phyloP scores from a whole-genome alignment of 192 early-diverging fungal species.

The Rhizophagus sp. region DNA sequence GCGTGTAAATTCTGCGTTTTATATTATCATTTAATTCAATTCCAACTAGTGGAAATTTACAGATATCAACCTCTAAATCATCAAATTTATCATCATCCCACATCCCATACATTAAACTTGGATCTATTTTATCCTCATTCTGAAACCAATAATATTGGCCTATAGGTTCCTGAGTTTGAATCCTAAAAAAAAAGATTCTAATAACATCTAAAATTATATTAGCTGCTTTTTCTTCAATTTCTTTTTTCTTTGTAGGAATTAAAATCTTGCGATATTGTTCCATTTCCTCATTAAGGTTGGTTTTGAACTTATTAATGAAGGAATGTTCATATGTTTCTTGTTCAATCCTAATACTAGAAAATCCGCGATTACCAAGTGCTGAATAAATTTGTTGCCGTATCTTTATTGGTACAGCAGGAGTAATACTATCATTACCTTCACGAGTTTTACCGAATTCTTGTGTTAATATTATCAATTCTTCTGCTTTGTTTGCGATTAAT shows the following conservation, averaged over 20 bases:
- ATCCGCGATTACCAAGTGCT: neutral
- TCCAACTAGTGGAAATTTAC: no score
- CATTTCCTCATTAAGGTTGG: neutral
- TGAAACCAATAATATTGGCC: neutral
- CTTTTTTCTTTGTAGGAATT: neutral
- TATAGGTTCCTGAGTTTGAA: neutral
- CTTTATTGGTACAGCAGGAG: neutral
- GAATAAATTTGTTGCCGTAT: neutral
- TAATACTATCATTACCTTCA: neutral
- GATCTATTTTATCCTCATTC: no score
- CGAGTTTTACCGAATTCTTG: neutral
- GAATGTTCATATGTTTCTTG: neutral
- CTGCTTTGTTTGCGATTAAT: neutral
- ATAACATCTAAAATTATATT: neutral
- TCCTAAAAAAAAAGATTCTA: constrained; percentile 4
- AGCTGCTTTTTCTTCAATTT: neutral
- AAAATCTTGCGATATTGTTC: neutral
- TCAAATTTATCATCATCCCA: no score
- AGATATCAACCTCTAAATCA: no score
- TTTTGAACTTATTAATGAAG: neutral
- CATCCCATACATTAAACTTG: no score
- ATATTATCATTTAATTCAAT: no score
- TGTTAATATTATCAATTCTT: neutral
- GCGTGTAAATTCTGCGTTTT: no score
- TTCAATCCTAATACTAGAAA: neutral